Evolutionary conservation across 2,329 filamentous ascomycete species (phyloP).

Genomic region (Davidsoniella virescens): DNA sequence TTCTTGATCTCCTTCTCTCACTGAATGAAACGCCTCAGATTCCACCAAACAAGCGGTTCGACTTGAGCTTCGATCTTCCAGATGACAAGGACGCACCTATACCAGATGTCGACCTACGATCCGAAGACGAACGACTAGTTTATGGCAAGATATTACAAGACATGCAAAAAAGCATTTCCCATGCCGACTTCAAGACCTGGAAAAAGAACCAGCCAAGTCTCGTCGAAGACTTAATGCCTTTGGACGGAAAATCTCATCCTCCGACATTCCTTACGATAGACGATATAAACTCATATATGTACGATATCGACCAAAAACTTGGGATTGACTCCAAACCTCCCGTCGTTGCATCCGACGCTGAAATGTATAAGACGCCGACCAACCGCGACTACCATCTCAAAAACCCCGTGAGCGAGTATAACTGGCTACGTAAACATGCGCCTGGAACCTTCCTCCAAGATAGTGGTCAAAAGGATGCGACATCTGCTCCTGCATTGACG

Average conservation of each 20-base stretch:
- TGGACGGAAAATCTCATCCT: conserved; percentile 38
- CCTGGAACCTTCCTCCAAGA: conserved; percentile 76
- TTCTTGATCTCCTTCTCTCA: conserved; percentile 77
- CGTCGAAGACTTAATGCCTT: conserved; percentile 31
- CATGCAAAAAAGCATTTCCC: conserved; percentile 37
- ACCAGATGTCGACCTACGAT: conserved; percentile 20
- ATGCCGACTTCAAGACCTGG: conserved; percentile 34
- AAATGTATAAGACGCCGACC: conserved; percentile 23
- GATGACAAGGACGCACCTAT: conserved; percentile 23
- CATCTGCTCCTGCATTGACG: not conserved
- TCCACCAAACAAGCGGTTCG: conserved; percentile 55
- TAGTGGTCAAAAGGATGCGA: conserved; percentile 21
- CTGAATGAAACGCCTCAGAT: conserved; percentile 75
- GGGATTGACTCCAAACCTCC: conserved; percentile 29
- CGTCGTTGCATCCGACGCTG: conserved; percentile 34
- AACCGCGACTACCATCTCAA: conserved; percentile 27
- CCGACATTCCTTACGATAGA: conserved; percentile 51
- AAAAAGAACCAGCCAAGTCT: conserved; percentile 47
- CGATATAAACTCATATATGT: conserved; percentile 59
- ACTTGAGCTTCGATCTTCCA: conserved; percentile 39
- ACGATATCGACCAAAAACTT: conserved; percentile 40
- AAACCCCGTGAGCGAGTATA: conserved; percentile 87
- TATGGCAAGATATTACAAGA: conserved; percentile 32
- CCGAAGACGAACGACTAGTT: conserved; percentile 25
- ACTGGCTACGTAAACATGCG: conserved; percentile 78